Percentiles rank a stretch among this genome's conserved stretches.
Conservation (phyloP, 495 filamentous ascomycete species). For the Xylaria grammica region DNA sequence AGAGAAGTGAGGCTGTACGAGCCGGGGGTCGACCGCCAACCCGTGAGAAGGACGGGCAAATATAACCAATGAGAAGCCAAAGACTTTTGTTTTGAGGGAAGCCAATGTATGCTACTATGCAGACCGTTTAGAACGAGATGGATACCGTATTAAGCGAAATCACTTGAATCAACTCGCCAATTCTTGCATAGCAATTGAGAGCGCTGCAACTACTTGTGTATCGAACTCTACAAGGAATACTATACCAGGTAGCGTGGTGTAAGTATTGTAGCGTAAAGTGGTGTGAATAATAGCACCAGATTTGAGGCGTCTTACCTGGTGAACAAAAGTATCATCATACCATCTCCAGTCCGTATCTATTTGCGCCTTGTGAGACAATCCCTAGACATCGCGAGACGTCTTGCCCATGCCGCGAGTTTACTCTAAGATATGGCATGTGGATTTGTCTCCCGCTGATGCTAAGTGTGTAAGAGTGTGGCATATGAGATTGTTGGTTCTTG, state of each 20-base stretch:
- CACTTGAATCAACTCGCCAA: neutral
- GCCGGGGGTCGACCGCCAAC: conserved; percentile 29
- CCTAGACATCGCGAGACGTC: neutral
- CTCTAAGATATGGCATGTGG: neutral
- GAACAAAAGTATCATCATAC: neutral
- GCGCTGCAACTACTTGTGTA: no score
- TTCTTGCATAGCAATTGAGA: neutral
- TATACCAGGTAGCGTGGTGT: no score
- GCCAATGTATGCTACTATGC: neutral
- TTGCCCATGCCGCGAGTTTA: neutral
- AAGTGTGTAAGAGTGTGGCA: neutral
- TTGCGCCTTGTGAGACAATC: neutral
- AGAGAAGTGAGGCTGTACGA: conserved; percentile 42
- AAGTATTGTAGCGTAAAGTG: no score
- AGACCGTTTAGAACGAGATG: conserved; percentile 9
- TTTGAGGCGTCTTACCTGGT: no score
- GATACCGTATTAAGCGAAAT: neutral
- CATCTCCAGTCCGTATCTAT: neutral
- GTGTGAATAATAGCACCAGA: neutral
- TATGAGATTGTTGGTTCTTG: neutral
- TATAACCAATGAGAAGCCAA: neutral
- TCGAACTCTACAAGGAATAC: no score
- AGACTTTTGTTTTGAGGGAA: neutral
- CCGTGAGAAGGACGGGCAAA: conserved; percentile 8
- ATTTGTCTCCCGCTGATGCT: neutral